Evolutionary conservation across 2,329 filamentous ascomycete species (phyloP).

Genomic region (Pseudogymnoascus sp.): DNA sequence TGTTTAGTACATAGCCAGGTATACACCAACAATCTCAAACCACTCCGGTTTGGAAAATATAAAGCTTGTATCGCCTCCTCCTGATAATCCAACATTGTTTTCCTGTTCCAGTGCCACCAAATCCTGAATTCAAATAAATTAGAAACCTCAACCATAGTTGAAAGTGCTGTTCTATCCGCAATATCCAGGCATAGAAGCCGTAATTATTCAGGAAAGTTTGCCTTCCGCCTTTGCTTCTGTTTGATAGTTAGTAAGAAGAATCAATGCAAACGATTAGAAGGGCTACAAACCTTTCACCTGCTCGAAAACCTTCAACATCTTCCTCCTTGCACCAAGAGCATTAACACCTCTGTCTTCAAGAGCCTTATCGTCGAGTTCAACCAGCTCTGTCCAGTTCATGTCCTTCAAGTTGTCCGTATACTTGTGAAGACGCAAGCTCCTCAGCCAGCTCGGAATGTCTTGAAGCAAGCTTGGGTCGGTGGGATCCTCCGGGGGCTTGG

Average conservation of each 20-base stretch:
- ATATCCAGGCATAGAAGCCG: not conserved
- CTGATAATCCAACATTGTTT: conserved; percentile 6
- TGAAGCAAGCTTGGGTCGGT: conserved; percentile 84
- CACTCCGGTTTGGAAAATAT: conserved; percentile 1
- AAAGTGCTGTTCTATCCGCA: not conserved
- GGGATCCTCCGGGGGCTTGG: conserved; percentile 95
- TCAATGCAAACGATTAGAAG: not conserved
- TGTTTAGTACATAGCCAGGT: not conserved
- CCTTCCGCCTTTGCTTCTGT: conserved; percentile 65
- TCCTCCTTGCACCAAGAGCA: conserved; percentile 84
- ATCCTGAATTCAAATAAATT: conserved; percentile 6
- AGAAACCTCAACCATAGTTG: not conserved
- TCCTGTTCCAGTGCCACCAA: not conserved
- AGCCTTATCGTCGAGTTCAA: conserved; percentile 87
- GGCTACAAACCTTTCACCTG: conserved; percentile 65
- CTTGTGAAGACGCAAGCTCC: conserved; percentile 91
- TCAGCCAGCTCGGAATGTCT: conserved; percentile 93
- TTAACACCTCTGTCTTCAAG: conserved; percentile 91
- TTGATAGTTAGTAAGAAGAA: conserved; percentile 23
- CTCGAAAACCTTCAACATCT: conserved; percentile 99
- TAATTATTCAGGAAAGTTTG: conserved; percentile 44
- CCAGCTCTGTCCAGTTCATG: conserved; percentile 87
- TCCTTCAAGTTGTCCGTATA: conserved; percentile 98
- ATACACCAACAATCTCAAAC: conserved; percentile 2
- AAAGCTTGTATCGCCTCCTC: not conserved